phyloP scores from a whole-genome alignment of 2,329 filamentous ascomycete genomes.

The Teratosphaeria destructans region DNA sequence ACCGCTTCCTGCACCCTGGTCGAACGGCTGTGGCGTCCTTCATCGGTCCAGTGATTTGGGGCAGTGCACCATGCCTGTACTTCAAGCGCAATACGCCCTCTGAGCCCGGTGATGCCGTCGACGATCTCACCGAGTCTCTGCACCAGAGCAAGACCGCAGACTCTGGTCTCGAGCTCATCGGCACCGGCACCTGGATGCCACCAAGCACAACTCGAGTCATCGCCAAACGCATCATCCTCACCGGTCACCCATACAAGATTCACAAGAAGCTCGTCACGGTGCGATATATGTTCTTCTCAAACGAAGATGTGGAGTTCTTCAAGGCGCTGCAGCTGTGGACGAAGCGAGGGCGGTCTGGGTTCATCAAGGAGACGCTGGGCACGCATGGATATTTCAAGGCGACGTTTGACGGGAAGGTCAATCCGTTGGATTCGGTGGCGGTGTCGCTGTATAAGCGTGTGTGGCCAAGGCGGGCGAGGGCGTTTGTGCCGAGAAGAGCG shows the following conservation, averaged over 20 bases:
- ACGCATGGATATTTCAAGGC: constrained; percentile 99
- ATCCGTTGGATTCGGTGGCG: constrained; percentile 86
- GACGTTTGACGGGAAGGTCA: constrained; percentile 90
- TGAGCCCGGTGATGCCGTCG: constrained; percentile 34
- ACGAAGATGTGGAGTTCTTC: constrained; percentile 93
- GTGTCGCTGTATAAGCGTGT: constrained; percentile 56
- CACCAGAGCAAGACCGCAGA: constrained; percentile 14
- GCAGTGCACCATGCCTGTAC: constrained; percentile 78
- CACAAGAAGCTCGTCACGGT: constrained; percentile 96
- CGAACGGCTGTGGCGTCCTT: constrained; percentile 83
- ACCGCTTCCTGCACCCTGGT: constrained; percentile 82
- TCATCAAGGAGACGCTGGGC: constrained; percentile 85
- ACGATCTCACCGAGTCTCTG: constrained; percentile 23
- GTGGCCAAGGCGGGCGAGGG: constrained; percentile 45
- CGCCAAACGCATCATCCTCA: constrained; percentile 86
- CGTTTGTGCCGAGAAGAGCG: constrained; percentile 8
- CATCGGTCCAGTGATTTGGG: constrained; percentile 85
- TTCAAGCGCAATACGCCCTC: constrained; percentile 50
- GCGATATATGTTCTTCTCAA: constrained; percentile 99
- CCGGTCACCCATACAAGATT: constrained; percentile 96
- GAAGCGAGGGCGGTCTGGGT: constrained; percentile 74
- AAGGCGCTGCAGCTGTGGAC: constrained; percentile 95
- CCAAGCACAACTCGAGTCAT: constrained; percentile 67
- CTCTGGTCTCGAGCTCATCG: constrained; percentile 56
- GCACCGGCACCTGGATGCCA: constrained; percentile 75